Base-by-base conservation (phyloP, 1,139 yeast genomes). In the Kurtzmaniella natalensis region DNA sequence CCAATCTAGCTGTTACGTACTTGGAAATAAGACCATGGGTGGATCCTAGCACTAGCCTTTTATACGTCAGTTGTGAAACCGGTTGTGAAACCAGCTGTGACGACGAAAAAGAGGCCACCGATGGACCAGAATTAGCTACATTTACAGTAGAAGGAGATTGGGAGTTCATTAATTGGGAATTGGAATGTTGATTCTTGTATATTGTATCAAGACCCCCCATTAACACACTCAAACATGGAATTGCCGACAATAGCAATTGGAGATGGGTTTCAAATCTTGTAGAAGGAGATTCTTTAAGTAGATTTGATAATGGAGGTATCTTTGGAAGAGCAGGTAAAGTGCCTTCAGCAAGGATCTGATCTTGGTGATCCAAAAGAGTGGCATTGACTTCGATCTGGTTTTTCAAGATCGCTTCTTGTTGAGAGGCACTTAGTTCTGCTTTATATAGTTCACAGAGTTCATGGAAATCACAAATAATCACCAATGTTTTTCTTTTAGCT, bases 321-420 rank as follows among this genome's bases (percentile, higher is more conserved):
- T 56, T 55, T 0, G 61, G 60, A 0, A 64, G 34, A 3, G 47
- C 37, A 0, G 59, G 46, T 3, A 37, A 37, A 3, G 46, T 32
- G 2, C 64, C 64, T 26, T 60, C 64, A 9, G 45, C 41, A 15
- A 36, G 36, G n/a, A 44, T 36, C 33, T 53, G 47, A 14, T 47
- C 55, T 18, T 37, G 35, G 32, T 55, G 55, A 4, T 40, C 38
- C 2, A 61, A 31, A 11, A 57, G 40, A 1, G 42, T 43, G 6
- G 47, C 31, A 35, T 64, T 56, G 26, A 55, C 48, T 16, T 48
- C 55, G 10, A 62, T 46, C 36, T 64, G 70, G 37, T 52, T 54
- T 36, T 58, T 57, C n/a, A 65, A 47, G 7, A 68, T 42, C 3
- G 51, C 37, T 33, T 64, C 67, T 43, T 67, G 71, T 38, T 66